Base-by-base conservation (phyloP, 805 yeast genomes). In the Ogataea zsoltii region DNA sequence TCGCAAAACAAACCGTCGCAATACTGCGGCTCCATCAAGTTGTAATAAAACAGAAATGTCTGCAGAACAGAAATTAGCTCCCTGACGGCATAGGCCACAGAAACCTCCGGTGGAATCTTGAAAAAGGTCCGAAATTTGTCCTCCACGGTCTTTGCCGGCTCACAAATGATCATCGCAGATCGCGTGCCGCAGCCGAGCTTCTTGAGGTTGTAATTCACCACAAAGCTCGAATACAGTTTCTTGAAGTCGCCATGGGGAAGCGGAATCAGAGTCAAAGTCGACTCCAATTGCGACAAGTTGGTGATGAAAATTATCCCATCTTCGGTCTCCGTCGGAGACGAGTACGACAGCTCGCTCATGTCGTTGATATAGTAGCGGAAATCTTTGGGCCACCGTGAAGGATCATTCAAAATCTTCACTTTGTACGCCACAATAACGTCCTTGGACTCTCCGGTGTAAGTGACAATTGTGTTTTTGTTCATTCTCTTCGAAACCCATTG, bases 1-100 rank as follows among this genome's bases (percentile, higher is more conserved):
- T 80, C 78, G 62, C 98, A 92, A 2, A 90, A 67, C 13, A 92
- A 68, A 0, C 99, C 98, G 66, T 94, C 97, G 45, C 88, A 87
- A 52, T 76, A 80, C 26, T 68, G 67, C 0, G 88, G 82, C 41
- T 82, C 84, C 12, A 89, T 71, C 33, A 89, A 65, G 45, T 82
- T 86, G 64, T 86, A 91, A 63, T 90, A 91, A 56, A 79, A 85
- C 18, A 92, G 72, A 33, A 86, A 77, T 1, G 82, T 80, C 65
- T 92, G 99, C 2, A 88, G 70, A 19, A 89, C 62, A 33, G 82
- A 79, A 3, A 90, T 83, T 36, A 94, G 65, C 60, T 89, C 96
- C 25, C 78, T 66, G 1, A 83, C 86, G 0, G 96, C 88, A 62
- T 81, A 84, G 9, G 68, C 65, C 3, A 83, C 66, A 0, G 87